These are phyloP conservation scores for Aspergillus saccharolyticus DNA, from an alignment of 495 filamentous ascomycete species.

Conservation along the genomic window DNA sequence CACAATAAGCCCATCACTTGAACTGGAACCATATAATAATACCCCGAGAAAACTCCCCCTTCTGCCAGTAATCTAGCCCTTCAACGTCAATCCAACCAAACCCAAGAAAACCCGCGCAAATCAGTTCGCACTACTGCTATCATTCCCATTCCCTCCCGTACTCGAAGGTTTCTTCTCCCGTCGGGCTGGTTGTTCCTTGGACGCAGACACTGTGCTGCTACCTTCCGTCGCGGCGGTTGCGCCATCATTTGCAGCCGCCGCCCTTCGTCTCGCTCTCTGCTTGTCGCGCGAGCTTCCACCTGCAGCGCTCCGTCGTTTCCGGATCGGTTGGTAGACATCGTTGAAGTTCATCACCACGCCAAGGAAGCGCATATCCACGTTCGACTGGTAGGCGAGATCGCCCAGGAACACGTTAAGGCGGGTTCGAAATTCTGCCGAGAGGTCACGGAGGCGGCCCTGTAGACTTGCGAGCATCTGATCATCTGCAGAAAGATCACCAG, in stretches of 20 bases:
- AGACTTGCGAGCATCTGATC: conserved; percentile 72
- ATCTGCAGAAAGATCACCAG: conserved; percentile 38
- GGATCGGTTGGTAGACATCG: conserved; percentile 79
- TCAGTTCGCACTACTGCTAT: background rate
- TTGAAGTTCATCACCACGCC: conserved; percentile 99
- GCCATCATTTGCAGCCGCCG: conserved; percentile 19
- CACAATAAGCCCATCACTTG: background rate
- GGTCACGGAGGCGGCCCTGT: conserved; percentile 60
- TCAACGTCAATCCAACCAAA: no score
- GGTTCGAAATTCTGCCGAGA: conserved; percentile 68
- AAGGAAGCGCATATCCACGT: conserved; percentile 92
- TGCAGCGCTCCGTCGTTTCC: conserved; percentile 43
- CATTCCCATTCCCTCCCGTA: conserved; percentile 3
- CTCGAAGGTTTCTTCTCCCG: conserved; percentile 22
- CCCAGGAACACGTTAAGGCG: conserved; percentile 77
- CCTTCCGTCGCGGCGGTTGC: conserved; percentile 1
- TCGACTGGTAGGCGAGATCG: conserved; percentile 87
- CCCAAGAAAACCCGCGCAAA: background rate
- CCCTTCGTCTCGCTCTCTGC: conserved; percentile 32
- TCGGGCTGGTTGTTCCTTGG: conserved; percentile 13
- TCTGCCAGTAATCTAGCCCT: no score
- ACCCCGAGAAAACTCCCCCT: no score
- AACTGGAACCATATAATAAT: no score
- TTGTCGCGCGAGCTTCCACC: conserved; percentile 30
- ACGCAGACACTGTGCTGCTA: conserved; percentile 1